Evolutionary conservation across 2,329 filamentous ascomycete genomes (phyloP).

Genomic region (Simplicillium aogashimaense): DNA sequence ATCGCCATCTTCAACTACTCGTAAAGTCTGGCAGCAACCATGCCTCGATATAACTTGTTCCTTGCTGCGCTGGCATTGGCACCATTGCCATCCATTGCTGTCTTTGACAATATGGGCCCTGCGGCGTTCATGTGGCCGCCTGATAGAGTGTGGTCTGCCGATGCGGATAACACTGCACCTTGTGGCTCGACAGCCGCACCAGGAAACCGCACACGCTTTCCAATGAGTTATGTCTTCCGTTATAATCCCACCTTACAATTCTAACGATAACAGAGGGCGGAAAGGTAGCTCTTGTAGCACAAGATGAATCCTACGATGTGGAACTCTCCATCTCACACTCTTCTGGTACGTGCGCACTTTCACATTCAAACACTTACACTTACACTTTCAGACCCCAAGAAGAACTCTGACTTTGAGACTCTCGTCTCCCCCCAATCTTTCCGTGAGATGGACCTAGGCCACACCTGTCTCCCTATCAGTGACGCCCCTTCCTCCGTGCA

Average conservation of each 20-base stretch:
- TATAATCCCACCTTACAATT: neutral
- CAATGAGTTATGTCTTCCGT: conserved; percentile 28
- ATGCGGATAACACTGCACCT: conserved; percentile 44
- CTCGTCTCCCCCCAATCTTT: conserved; percentile 24
- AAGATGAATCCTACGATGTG: conserved; percentile 46
- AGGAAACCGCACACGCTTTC: conserved; percentile 44
- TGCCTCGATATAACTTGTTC: conserved; percentile 8
- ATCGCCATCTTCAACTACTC: too few species aligned
- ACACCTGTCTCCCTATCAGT: conserved; percentile 32
- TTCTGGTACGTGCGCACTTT: conserved; percentile 25
- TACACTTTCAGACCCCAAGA: conserved; percentile 22
- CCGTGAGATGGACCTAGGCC: conserved; percentile 30
- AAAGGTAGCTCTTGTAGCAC: conserved; percentile 42
- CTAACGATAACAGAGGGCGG: conserved; percentile 33
- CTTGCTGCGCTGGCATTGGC: conserved; percentile 2
- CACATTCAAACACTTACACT: neutral
- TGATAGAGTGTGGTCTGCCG: conserved; percentile 44
- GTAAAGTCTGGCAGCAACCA: conserved; percentile 4
- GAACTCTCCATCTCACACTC: conserved; percentile 43
- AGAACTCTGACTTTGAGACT: conserved; percentile 28
- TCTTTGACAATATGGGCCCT: conserved; percentile 33
- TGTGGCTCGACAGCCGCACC: conserved; percentile 42
- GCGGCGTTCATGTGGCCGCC: conserved; percentile 52
- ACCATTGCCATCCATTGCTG: conserved; percentile 6
- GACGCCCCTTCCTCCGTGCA: conserved; percentile 20